Percentiles rank a stretch among this genome's conserved stretches.
These are phyloP conservation scores for Leccinum angustisporum DNA, from an alignment of 1,284 basidiomycete genomes.

Conservation along the genomic window DNA sequence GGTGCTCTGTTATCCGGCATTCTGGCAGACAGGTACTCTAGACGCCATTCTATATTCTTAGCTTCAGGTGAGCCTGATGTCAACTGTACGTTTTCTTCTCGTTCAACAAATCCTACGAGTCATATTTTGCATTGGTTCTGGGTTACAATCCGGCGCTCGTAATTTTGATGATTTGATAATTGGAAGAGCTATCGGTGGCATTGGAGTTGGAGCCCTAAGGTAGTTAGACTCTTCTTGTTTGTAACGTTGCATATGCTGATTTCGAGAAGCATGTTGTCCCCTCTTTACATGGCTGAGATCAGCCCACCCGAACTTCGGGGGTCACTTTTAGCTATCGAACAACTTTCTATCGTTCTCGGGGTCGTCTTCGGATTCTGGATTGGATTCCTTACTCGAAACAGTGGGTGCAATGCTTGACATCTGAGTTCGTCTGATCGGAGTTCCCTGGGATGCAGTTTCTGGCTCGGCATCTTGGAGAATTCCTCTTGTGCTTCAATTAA, in stretches of 20 bases:
- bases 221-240: constrained; percentile 24
- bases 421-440: constrained; percentile 1
- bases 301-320: constrained; percentile 80
- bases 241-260: constrained; percentile 2
- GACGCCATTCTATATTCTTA: constrained; percentile 62
- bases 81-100: background rate
- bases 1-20: constrained; percentile 69
- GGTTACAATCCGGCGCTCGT: constrained; percentile 63
- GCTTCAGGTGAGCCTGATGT: constrained; percentile 56
- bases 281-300: constrained; percentile 83
- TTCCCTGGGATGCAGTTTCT: constrained; percentile 38
- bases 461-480: constrained; percentile 73
- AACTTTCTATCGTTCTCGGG: constrained; percentile 75
- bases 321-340: constrained; percentile 76
- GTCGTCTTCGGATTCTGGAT: constrained; percentile 82
- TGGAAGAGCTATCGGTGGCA: constrained; percentile 70
- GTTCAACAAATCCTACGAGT: constrained; percentile 38
- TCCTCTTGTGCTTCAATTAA: constrained; percentile 69
- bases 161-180: constrained; percentile 57
- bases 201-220: constrained; percentile 81
- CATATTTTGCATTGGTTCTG: constrained; percentile 70
- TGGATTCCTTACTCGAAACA: constrained; percentile 67
- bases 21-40: constrained; percentile 65
- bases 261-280: constrained; percentile 65
- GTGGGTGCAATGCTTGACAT: constrained; percentile 38